Percentiles rank a stretch among this genome's conserved stretches.
phyloP scores from a whole-genome alignment of 495 filamentous ascomycete species.

The Oleoguttula mirabilis region DNA sequence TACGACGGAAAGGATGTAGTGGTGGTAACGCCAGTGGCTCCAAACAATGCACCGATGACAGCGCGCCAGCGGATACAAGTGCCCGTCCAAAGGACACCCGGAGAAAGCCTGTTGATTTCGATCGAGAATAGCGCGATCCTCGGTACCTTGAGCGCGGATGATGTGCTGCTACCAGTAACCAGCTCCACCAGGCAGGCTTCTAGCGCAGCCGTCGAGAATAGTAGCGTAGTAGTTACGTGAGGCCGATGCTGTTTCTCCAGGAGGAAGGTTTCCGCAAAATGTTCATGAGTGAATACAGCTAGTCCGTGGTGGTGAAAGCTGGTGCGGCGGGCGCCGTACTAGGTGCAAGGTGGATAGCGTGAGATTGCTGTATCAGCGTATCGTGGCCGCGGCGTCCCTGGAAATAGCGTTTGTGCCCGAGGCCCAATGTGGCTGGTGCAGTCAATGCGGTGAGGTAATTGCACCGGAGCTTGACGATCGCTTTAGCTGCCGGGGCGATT shows the following conservation, averaged over 20 bases:
- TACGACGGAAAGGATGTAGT: constrained; percentile 21
- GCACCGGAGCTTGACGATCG: constrained; percentile 1
- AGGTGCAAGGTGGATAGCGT: constrained; percentile 9
- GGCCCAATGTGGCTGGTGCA: constrained; percentile 9
- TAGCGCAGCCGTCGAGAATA: constrained; percentile 14
- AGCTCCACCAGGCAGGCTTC: constrained; percentile 11
- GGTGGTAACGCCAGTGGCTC: constrained; percentile 18
- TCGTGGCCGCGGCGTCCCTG: constrained; percentile 21
- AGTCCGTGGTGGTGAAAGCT: background rate
- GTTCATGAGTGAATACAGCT: background rate
- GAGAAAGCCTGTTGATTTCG: constrained; percentile 26
- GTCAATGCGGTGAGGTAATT: constrained; percentile 8
- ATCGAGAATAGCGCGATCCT: constrained; percentile 26
- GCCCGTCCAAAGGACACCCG: constrained; percentile 22
- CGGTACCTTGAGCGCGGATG: constrained; percentile 26
- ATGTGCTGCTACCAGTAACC: constrained; percentile 26
- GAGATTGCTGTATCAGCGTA: constrained; percentile 1
- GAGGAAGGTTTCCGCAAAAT: background rate
- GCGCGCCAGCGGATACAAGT: constrained; percentile 19
- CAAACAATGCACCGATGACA: constrained; percentile 13
- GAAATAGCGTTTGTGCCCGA: constrained; percentile 11
- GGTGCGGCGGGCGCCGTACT: background rate
- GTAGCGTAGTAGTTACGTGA: background rate
- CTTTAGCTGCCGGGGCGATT: constrained; percentile 6
- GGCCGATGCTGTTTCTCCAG: background rate